Evolutionary conservation across 2,329 filamentous ascomycete genomes (phyloP).

Genomic region (Annulohypoxylon truncatum): DNA sequence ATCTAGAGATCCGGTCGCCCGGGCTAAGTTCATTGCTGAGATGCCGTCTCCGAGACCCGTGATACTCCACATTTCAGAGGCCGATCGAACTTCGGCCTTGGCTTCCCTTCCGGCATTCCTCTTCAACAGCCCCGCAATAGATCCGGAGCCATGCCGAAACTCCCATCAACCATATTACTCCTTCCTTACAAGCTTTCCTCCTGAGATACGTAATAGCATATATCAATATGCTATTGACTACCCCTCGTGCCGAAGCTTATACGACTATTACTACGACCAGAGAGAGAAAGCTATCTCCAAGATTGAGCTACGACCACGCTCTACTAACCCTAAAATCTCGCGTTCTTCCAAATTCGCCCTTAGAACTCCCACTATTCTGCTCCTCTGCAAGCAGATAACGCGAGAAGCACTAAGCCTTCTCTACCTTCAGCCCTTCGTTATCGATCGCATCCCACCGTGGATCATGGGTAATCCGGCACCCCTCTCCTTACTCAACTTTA

Average conservation of each 20-base stretch:
- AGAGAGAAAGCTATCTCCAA: conserved; percentile 34
- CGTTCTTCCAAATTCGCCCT: conserved; percentile 29
- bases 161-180: conserved; percentile 14
- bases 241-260: conserved; percentile 48
- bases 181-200: conserved; percentile 49
- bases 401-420: conserved; percentile 49
- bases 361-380: conserved; percentile 50
- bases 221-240: conserved; percentile 48
- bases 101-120: conserved; percentile 40
- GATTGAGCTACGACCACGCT: conserved; percentile 12
- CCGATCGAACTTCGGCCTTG: conserved; percentile 38
- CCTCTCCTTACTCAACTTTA: conserved; percentile 47
- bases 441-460: conserved; percentile 54
- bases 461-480: conserved; percentile 43
- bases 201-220: conserved; percentile 52
- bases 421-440: conserved; percentile 43
- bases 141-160: background rate
- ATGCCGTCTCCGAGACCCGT: conserved; percentile 33
- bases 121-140: conserved; percentile 16
- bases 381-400: conserved; percentile 52
- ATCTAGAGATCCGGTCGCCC: conserved; percentile 37
- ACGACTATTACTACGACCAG: conserved; percentile 48
- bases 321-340: conserved; percentile 14
- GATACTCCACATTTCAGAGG: conserved; percentile 30
- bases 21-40: conserved; percentile 38